These are phyloP conservation scores for Chaetomium olivaceum DNA, from an alignment of 2,329 filamentous ascomycete species.

Conservation along the genomic window DNA sequence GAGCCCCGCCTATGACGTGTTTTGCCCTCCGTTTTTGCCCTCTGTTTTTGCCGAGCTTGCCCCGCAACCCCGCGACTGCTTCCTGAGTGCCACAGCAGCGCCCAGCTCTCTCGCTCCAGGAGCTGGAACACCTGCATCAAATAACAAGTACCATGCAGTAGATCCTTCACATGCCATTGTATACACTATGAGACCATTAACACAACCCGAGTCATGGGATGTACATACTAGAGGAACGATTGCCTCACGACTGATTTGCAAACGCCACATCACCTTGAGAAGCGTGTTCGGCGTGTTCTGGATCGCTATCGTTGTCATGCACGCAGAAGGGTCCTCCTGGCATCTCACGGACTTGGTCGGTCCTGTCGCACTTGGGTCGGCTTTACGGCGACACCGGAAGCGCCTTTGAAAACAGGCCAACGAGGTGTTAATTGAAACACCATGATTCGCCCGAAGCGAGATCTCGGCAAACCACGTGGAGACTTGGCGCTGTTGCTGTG, in stretches of 20 bases:
- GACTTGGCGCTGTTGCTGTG: conserved; percentile 12
- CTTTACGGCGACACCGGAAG: background rate
- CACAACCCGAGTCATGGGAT: background rate
- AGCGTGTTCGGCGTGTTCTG: background rate
- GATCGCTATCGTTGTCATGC: background rate
- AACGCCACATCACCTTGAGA: background rate
- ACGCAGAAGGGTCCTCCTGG: background rate
- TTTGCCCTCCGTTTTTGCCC: background rate
- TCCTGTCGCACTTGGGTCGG: background rate
- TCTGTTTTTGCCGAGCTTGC: conserved; percentile 8
- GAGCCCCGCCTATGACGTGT: conserved; percentile 2
- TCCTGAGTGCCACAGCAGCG: background rate
- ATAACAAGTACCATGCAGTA: background rate
- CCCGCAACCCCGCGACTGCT: background rate
- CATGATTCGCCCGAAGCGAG: background rate
- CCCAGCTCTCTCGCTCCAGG: too few relatives aligned
- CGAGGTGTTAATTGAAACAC: background rate
- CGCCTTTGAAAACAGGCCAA: background rate
- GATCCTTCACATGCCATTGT: background rate
- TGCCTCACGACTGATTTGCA: background rate
- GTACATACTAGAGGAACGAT: background rate
- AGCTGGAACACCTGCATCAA: background rate
- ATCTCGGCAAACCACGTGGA: background rate
- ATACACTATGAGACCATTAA: too few relatives aligned
- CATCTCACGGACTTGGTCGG: background rate